Evolutionary conservation across 257 asterid genomes (phyloP).

Genomic region (Primulina huaijiensis): DNA sequence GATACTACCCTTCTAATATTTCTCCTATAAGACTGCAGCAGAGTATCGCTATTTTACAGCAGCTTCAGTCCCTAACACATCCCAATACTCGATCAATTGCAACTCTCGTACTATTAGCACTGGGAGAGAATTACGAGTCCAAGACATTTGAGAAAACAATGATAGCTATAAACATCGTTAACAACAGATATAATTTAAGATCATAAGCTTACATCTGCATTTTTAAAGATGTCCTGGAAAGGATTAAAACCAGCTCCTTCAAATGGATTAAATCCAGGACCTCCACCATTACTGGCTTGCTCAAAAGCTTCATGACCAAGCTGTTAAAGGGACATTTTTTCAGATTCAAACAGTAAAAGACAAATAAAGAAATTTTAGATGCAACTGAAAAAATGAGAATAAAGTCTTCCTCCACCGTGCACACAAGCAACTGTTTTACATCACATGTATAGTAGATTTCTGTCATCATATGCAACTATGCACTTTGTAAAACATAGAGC

Average conservation of each 20-base stretch:
- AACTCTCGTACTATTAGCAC: slow-evolving; percentile 7
- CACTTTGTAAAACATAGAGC: background rate
- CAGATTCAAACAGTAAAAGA: slow-evolving; percentile 11
- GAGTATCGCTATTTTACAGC: background rate
- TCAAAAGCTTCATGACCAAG: slow-evolving; percentile 86
- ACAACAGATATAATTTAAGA: slow-evolving; percentile 8
- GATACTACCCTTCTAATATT: slow-evolving; percentile 7
- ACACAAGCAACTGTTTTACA: background rate
- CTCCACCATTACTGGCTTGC: slow-evolving; percentile 58
- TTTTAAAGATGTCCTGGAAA: slow-evolving; percentile 62
- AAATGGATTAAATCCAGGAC: slow-evolving; percentile 60
- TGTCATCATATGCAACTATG: background rate
- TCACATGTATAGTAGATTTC: background rate
- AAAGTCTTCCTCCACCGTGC: background rate
- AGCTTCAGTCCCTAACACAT: slow-evolving; percentile 15
- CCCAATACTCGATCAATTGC: slow-evolving; percentile 4
- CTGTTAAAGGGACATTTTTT: slow-evolving; percentile 34
- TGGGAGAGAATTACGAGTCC: slow-evolving; percentile 15
- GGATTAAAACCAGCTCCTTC: slow-evolving; percentile 55
- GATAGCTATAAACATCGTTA: background rate
- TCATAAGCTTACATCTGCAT: slow-evolving; percentile 61
- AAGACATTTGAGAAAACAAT: background rate
- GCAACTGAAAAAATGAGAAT: slow-evolving; percentile 3
- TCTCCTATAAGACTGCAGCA: background rate
- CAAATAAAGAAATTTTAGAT: background rate